Evolutionary conservation across 257 asterid genomes (phyloP).

Genomic region (Solanum habrochaites): DNA sequence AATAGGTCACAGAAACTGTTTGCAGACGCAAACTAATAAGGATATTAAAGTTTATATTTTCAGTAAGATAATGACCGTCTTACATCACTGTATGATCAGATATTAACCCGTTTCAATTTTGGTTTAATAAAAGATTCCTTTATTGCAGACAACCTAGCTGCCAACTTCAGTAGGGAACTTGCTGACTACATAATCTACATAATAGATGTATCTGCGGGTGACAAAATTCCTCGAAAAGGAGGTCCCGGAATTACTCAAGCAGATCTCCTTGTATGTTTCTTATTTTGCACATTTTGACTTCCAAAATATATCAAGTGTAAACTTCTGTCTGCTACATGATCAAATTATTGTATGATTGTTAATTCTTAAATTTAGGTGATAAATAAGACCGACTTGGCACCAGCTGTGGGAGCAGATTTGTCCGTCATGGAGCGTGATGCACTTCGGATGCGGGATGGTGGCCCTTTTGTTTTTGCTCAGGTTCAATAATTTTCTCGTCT

Average conservation of each 20-base stretch:
- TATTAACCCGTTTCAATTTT: not conserved
- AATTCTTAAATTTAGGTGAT: conserved; percentile 40
- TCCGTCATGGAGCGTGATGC: conserved; percentile 93
- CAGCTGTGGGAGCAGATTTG: conserved; percentile 86
- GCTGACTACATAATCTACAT: conserved; percentile 90
- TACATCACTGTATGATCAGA: not conserved
- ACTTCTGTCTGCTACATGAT: not conserved
- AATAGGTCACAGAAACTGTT: not conserved
- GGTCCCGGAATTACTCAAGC: conserved; percentile 99
- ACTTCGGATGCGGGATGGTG: conserved; percentile 95
- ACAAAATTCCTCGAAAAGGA: conserved; percentile 95
- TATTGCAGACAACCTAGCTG: conserved; percentile 75
- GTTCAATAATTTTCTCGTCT: conserved; percentile 8
- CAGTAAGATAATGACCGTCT: not conserved
- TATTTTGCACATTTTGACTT: not conserved
- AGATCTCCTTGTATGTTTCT: conserved; percentile 68
- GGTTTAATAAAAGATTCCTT: not conserved
- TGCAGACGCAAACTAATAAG: not conserved
- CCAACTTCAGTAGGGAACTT: conserved; percentile 92
- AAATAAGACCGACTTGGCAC: conserved; percentile 87
- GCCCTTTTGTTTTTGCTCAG: conserved; percentile 95
- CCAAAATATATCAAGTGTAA: not conserved
- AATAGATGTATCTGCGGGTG: conserved; percentile 91
- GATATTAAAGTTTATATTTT: not conserved
- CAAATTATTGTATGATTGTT: not conserved